Conservation (phyloP, 176 grass and related monocot genomes). For the Canna indica region DNA sequence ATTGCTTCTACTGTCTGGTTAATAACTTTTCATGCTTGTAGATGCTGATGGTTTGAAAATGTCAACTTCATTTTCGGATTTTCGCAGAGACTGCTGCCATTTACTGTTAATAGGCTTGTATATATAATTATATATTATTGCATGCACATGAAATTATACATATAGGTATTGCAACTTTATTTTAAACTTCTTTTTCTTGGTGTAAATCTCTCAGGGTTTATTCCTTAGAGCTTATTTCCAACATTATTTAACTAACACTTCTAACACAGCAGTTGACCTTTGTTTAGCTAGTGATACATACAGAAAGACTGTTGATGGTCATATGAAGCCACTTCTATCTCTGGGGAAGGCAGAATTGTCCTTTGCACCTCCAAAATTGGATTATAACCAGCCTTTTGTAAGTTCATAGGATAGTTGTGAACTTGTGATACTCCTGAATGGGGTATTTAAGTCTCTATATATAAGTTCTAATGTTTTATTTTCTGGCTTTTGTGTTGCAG, state of each 20-base stretch:
- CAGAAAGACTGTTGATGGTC: slow-evolving; percentile 22
- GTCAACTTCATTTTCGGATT: background rate
- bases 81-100: background rate
- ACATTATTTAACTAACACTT: background rate
- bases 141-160: background rate
- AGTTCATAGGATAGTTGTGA: slow-evolving; percentile 22
- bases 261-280: background rate
- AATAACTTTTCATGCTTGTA: background rate
- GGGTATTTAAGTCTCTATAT: background rate
- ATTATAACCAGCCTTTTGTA: slow-evolving; percentile 49
- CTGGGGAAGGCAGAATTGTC: slow-evolving; percentile 33
- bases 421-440: background rate
- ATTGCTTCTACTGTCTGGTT: background rate
- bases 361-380: slow-evolving; percentile 25
- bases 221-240: background rate
- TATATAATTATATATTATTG: too few relatives aligned
- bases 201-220: background rate
- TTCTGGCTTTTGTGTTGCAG: slow-evolving; percentile 28
- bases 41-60: background rate
- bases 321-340: slow-evolving; percentile 21
- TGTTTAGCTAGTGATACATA: slow-evolving; percentile 35
- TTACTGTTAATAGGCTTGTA: too few relatives aligned
- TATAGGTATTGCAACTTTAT: background rate
- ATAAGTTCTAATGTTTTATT: background rate
- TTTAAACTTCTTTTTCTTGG: background rate